These are phyloP conservation scores for Zizania latifolia DNA, from an alignment of 176 grass and related monocot genomes.

Conservation along the genomic window DNA sequence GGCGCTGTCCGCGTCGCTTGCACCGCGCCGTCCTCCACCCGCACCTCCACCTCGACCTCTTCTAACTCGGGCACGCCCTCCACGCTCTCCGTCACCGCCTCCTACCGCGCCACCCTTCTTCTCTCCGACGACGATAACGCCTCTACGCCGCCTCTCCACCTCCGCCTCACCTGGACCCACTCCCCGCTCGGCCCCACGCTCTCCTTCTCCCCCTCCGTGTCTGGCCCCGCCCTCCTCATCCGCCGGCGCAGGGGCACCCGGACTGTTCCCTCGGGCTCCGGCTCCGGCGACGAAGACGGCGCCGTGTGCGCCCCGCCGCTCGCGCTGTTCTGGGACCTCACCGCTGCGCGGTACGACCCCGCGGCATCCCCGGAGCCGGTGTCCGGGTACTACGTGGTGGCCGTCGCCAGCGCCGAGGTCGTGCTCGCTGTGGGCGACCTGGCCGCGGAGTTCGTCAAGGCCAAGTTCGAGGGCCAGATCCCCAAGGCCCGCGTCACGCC, in stretches of 20 bases:
- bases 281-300: neutral
- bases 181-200: slow-evolving; percentile 23
- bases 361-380: slow-evolving; percentile 42
- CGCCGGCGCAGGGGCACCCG: slow-evolving; percentile 52
- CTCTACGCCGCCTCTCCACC: slow-evolving; percentile 27
- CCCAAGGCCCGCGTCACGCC: slow-evolving; percentile 37
- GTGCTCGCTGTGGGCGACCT: slow-evolving; percentile 65
- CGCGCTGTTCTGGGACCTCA: slow-evolving; percentile 75
- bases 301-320: too few relatives aligned
- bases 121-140: neutral
- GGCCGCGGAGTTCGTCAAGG: slow-evolving; percentile 49
- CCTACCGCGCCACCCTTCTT: slow-evolving; percentile 25
- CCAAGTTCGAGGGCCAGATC: slow-evolving; percentile 60
- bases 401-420: slow-evolving; percentile 54
- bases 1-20: slow-evolving; percentile 59
- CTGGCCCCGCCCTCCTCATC: slow-evolving; percentile 27
- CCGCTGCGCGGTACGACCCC: slow-evolving; percentile 36
- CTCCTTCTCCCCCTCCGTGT: slow-evolving; percentile 32
- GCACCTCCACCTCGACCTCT: slow-evolving; percentile 15
- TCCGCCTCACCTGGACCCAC: slow-evolving; percentile 55
- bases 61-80: neutral
- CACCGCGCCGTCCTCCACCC: slow-evolving; percentile 33
- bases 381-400: slow-evolving; percentile 60
- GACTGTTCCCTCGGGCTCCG: neutral
- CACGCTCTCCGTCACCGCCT: slow-evolving; percentile 39